Evolutionary conservation across 192 early-diverging fungal genomes (phyloP).

Genomic region (Anaeromyces robustus): DNA sequence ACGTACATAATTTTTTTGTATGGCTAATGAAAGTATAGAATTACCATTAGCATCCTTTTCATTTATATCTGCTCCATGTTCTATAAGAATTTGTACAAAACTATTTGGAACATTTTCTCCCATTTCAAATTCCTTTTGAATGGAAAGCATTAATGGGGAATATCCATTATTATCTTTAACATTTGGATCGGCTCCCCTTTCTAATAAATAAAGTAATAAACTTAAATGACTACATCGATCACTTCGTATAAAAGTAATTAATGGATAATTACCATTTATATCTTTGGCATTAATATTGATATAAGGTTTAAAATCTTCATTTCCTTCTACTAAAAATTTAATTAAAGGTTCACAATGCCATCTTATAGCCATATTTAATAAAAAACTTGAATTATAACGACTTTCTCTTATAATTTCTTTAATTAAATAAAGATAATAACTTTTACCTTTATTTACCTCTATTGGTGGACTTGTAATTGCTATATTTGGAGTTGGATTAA

Average conservation of each 20-base stretch:
- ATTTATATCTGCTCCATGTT: not conserved
- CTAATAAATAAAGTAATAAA: not conserved
- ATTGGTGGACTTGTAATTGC: not conserved
- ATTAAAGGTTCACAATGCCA: not conserved
- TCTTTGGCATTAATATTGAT: not conserved
- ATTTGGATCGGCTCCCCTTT: not conserved
- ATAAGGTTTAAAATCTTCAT: not conserved
- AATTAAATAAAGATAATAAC: not conserved
- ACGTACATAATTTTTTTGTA: not conserved
- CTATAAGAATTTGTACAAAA: not conserved
- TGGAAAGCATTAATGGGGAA: not conserved
- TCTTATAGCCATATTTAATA: not conserved
- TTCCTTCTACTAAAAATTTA: not conserved
- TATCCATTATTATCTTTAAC: not conserved
- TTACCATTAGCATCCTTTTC: not conserved
- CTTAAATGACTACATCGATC: not conserved
- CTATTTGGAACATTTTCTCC: not conserved
- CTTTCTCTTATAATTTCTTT: not conserved
- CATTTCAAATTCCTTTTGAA: not conserved
- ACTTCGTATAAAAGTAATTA: not conserved
- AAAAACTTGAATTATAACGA: not conserved
- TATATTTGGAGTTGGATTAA: not conserved
- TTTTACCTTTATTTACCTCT: not conserved
- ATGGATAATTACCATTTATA: not conserved
- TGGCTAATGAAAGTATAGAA: not conserved